Evolutionary conservation across 345 rosid species (phyloP), one percentile per base, ranked within the genome.

Genomic region (Gossypium thurberi): DNA sequence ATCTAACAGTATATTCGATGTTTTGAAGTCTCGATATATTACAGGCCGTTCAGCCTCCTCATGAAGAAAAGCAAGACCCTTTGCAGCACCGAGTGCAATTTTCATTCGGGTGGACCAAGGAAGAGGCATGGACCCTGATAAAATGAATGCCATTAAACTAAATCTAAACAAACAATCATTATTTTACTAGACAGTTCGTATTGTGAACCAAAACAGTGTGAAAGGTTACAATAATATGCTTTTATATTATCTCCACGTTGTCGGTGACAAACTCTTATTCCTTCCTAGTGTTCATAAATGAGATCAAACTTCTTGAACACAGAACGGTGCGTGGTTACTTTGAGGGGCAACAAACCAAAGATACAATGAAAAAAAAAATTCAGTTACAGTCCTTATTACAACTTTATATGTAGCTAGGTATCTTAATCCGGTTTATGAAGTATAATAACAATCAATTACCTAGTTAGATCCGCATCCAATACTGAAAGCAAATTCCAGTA

Each of bases 41-140:
- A 84, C 84, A 43, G 87, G 87, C 42, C 74, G 74, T 72, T 82
- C 80, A 60, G 80, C 84, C 76, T 82, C 85, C 73, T 81, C 86
- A 6, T 85, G 88, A 75, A 85, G 84, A 79, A 79, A 85, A 21
- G 84, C 80, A 50, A 82, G 85, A 47, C 87, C 87, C 74, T 78
- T 78, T 0, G 85, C 87, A 53, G 85, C 87, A 71, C 77, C 84
- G 26, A 74, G 78, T 21, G 81, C 78, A 46, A 82, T 72, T 76
- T 84, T 84, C 79, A 82, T 80, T 65, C 85, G 70, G 64, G 66
- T 58, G 42, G 84, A 50, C 88, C 88, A 82, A 7, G 84, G 77
- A 57, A 85, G 82, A 48, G 88, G 88, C 64, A 80, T 25, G 43
- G 81, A 76, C 74, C 86, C 85, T 84, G 79, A 67, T 14, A 25